phyloP scores from a whole-genome alignment of 2,329 filamentous ascomycete genomes.

The Biscogniauxia marginata region DNA sequence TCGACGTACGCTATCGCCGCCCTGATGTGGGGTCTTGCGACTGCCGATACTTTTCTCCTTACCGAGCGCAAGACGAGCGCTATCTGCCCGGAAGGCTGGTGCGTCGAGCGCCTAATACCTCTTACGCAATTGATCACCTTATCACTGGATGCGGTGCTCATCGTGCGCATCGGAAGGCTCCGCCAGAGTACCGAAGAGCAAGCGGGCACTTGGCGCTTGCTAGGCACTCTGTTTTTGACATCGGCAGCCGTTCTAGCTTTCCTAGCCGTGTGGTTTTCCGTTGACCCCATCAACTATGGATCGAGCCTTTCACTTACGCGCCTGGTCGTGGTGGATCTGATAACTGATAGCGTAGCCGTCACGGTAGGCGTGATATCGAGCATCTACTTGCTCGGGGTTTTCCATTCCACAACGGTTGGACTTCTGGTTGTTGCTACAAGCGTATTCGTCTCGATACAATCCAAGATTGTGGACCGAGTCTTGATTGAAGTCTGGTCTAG shows the following conservation, averaged over 20 bases:
- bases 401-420: slow-evolving; percentile 30
- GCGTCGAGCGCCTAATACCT: slow-evolving; percentile 29
- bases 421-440: slow-evolving; percentile 24
- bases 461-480: slow-evolving; percentile 21
- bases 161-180: slow-evolving; percentile 27
- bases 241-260: slow-evolving; percentile 25
- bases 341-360: slow-evolving; percentile 29
- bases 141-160: slow-evolving; percentile 32
- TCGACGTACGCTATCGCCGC: slow-evolving; percentile 25
- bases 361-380: slow-evolving; percentile 25
- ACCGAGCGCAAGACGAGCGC: slow-evolving; percentile 27
- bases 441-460: slow-evolving; percentile 27
- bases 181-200: slow-evolving; percentile 27
- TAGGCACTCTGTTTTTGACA: slow-evolving; percentile 22
- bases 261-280: slow-evolving; percentile 28
- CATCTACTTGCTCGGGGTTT: slow-evolving; percentile 26
- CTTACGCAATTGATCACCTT: slow-evolving; percentile 29
- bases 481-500: slow-evolving; percentile 25
- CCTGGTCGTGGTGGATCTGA: slow-evolving; percentile 30
- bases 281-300: slow-evolving; percentile 28
- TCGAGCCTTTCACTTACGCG: slow-evolving; percentile 32
- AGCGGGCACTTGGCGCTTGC: slow-evolving; percentile 20
- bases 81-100: slow-evolving; percentile 30
- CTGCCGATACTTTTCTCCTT: slow-evolving; percentile 27
- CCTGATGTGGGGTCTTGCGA: slow-evolving; percentile 33